A percentile compares a stretch with the other conserved stretches of the same genome.
Conservation (phyloP, 108 stramenopile genomes). For the Skeletonema potamos region DNA sequence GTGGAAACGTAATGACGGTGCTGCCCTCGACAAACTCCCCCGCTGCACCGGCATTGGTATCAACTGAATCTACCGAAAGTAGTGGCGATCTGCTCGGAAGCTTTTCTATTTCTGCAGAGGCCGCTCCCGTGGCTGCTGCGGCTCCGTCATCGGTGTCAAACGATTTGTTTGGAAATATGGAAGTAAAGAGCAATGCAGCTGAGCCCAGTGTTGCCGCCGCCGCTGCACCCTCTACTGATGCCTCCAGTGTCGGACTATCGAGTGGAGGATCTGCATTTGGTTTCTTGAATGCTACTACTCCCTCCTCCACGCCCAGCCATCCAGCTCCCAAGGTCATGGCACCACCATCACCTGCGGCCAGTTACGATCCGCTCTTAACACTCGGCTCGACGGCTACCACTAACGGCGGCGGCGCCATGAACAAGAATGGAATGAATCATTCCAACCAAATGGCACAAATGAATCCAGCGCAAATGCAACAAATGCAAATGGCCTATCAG, state of each 20-base stretch:
- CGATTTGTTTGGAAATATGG: slow-evolving; percentile 55
- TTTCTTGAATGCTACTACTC: slow-evolving; percentile 60
- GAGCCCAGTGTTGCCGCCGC: slow-evolving; percentile 12
- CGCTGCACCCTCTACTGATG: neutral
- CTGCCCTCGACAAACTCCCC: slow-evolving; percentile 21
- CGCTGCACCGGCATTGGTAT: slow-evolving; percentile 8
- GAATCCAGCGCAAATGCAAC: slow-evolving; percentile 56
- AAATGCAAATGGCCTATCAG: slow-evolving; percentile 81
- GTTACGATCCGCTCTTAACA: slow-evolving; percentile 62
- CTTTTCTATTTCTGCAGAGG: neutral
- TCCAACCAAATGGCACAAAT: slow-evolving; percentile 13
- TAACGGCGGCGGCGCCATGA: slow-evolving; percentile 27
- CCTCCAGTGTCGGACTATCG: slow-evolving; percentile 11
- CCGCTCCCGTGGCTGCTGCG: neutral
- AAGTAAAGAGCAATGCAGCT: slow-evolving; percentile 35
- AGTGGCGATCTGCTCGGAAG: slow-evolving; percentile 49
- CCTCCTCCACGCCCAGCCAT: neutral
- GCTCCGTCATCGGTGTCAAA: slow-evolving; percentile 22
- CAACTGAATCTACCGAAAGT: slow-evolving; percentile 12
- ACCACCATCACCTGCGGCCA: slow-evolving; percentile 14
- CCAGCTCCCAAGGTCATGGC: neutral
- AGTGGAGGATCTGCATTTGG: slow-evolving; percentile 70
- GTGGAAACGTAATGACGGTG: slow-evolving; percentile 4
- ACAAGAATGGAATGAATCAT: slow-evolving; percentile 13
- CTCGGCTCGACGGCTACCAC: neutral